Conservation (phyloP, 176 grass and related monocot species). For the Secale cereale region DNA sequence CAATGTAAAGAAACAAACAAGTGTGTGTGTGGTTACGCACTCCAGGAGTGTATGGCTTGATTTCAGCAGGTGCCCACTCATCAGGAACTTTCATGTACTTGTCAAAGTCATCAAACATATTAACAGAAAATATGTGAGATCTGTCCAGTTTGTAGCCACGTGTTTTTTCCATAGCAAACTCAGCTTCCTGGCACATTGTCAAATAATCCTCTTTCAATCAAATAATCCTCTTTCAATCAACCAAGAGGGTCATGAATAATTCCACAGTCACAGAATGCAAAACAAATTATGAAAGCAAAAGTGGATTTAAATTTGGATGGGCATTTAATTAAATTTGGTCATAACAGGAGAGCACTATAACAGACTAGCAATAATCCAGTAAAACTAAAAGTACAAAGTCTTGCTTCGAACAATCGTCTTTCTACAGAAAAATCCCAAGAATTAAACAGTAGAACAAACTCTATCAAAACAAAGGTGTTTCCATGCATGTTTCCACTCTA, state of each 20-base stretch:
- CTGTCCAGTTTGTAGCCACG: constrained; percentile 87
- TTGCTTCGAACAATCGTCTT: not conserved
- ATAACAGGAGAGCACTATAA: not conserved
- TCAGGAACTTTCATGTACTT: not conserved
- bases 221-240: not conserved
- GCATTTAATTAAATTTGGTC: not conserved
- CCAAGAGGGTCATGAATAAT: not conserved
- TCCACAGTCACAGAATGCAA: not conserved
- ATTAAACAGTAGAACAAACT: not conserved
- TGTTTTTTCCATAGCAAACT: constrained; percentile 82
- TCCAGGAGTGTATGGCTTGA: not conserved
- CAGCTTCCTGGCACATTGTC: constrained; percentile 61
- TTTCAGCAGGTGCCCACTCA: not conserved
- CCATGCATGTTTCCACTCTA: too few relatives aligned
- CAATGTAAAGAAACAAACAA: not conserved
- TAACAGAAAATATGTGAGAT: constrained; percentile 76
- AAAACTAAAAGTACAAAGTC: not conserved
- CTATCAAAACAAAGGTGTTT: not conserved
- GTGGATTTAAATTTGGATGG: not conserved
- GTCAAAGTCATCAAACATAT: constrained; percentile 31
- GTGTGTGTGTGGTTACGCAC: not conserved
- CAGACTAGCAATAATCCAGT: not conserved
- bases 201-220: constrained; percentile 1
- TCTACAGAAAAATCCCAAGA: constrained; percentile 1
- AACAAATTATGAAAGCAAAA: not conserved